Conservation (phyloP, 163 green algal genomes). For the Volvox carteri region DNA sequence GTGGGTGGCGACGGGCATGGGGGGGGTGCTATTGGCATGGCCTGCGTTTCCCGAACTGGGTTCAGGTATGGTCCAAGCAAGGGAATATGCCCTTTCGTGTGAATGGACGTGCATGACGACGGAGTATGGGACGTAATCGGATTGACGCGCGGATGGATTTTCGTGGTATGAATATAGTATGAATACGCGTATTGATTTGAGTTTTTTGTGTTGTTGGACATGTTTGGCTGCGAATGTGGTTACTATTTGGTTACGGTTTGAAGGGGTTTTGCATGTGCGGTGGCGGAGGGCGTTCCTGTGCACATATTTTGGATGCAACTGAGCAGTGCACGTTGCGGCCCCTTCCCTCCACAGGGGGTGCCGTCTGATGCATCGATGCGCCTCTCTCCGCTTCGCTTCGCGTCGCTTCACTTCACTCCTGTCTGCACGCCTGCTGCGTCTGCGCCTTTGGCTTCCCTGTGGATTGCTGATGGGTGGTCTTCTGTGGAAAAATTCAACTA, state of each 20-base stretch:
- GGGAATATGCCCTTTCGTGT: too few species aligned
- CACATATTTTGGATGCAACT: background rate
- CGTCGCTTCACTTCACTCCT: background rate
- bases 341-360: slow-evolving; percentile 36
- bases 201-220: background rate
- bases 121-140: too few species aligned
- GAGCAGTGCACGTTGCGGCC: slow-evolving; percentile 27
- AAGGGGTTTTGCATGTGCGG: background rate
- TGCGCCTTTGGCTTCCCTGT: slow-evolving; percentile 23
- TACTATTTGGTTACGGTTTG: background rate
- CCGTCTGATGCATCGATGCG: slow-evolving; percentile 1
- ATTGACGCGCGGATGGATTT: too few species aligned
- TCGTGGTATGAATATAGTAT: too few species aligned
- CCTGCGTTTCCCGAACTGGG: too few species aligned
- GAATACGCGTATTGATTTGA: too few species aligned
- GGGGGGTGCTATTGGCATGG: too few species aligned
- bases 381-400: slow-evolving; percentile 4
- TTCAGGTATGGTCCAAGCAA: too few species aligned
- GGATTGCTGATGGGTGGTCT: slow-evolving; percentile 27
- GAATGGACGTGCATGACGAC: too few species aligned
- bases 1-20: too few species aligned
- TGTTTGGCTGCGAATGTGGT: background rate
- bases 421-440: slow-evolving; percentile 29
- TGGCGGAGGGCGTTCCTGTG: background rate
- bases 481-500: slow-evolving; percentile 35